Evolutionary conservation across 257 asterid genomes (phyloP), one percentile per base, ranked within the genome.

Genomic region (Dorcoceras hygrometricum): DNA sequence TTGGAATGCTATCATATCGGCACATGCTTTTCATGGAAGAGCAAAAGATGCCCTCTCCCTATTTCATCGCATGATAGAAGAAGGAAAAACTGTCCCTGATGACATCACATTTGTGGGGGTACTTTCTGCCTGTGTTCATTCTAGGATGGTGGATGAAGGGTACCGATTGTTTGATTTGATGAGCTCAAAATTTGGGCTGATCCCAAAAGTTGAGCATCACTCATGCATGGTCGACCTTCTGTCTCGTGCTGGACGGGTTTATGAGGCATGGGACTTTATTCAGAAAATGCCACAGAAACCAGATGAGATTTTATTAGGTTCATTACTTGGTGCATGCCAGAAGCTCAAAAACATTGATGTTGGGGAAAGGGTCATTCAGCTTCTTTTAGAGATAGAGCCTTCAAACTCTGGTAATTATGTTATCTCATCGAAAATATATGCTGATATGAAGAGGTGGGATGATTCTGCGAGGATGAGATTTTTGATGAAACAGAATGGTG

Each of bases 1-100:
- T 48, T 93, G 98, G 98, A 93, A 93, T 77, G 72, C 96, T 46
- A 86, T 93, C 91, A 87, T 93, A 73, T 80, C 96, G 59, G 98
- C 84, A 18, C 90, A 81, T 48, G 98, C 98, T 56, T 84, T 78
- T 71, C 93, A 89, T 6, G 97, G 97, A 58, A 80, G 74, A 63
- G 86, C 89, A 32, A 68, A 71, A 57, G 95, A 84, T 28, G 90
- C 98, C n/a, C 82, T 93, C 43, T 31, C 79, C 26, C 73, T 93
- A 54, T 93, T 93, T 70, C 78, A 86, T 51, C 78, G 76, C 69
- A 93, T 93, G 98, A 59, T 79, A 50, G 69, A 67, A 29, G 78
- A 79, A 62, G 79, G 80, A 46, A 78, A 69, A 46, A 24, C 57
- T 67, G 51, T 72, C 10, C 97, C 98, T 3, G 83, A 89, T 67